Conservation (phyloP, 148 eudicot genomes). For the Rhododendron mucronatum region DNA sequence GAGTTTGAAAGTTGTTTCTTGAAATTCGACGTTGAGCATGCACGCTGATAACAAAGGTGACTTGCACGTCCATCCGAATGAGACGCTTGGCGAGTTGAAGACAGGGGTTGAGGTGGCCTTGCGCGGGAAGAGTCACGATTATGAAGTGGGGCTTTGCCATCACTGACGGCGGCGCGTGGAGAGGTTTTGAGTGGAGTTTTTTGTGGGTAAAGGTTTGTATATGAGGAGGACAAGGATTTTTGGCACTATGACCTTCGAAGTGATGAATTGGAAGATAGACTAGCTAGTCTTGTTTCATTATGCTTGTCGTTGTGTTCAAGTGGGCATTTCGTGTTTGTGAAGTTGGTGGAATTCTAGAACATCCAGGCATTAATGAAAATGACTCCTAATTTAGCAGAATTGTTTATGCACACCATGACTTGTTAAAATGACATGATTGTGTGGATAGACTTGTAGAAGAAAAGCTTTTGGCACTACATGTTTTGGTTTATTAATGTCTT, state of each 20-base stretch:
- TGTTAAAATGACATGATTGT: no score
- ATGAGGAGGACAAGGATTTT: not conserved
- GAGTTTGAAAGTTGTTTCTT: not conserved
- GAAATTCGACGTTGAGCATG: constrained; percentile 8
- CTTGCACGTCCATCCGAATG: constrained; percentile 16
- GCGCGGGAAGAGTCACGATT: constrained; percentile 25
- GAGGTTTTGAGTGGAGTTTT: not conserved
- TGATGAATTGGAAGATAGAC: not conserved
- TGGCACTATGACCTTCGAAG: not conserved
- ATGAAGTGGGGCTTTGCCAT: constrained; percentile 32
- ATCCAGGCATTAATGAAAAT: no score
- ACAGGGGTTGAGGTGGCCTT: constrained; percentile 59
- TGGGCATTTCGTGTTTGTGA: no score
- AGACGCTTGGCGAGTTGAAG: constrained; percentile 52
- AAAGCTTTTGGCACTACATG: no score
- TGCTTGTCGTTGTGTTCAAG: no score
- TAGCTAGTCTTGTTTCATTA: not conserved
- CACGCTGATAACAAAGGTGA: constrained; percentile 40
- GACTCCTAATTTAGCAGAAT: no score
- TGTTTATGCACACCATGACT: no score
- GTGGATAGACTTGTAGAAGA: no score
- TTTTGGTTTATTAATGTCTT: no score
- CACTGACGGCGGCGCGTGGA: not conserved
- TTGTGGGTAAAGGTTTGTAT: not conserved
- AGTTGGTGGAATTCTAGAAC: no score